A percentile compares a stretch with the other conserved stretches of the same genome.
Conservation (phyloP, 306 rosid genomes). For the Urtica urens region DNA sequence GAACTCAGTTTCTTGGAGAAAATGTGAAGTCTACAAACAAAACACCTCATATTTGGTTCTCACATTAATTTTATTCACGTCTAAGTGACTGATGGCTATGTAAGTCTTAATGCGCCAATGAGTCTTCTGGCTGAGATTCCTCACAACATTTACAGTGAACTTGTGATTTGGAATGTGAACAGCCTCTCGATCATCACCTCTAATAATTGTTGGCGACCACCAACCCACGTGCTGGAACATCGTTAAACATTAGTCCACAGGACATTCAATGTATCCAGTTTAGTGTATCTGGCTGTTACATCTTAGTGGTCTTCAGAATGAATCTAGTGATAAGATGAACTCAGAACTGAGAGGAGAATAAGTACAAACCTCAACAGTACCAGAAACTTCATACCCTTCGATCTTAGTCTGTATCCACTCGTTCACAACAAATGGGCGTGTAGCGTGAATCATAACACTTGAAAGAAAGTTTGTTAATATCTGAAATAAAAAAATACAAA, state of each 20-base stretch:
- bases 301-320: too few relatives aligned
- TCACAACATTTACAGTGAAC: conserved; percentile 90
- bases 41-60: conserved; percentile 28
- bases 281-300: too few relatives aligned
- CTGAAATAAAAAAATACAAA: conserved; percentile 41
- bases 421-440: conserved; percentile 75
- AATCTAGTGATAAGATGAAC: too few relatives aligned
- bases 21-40: conserved; percentile 12
- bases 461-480: conserved; percentile 96
- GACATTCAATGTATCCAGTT: too few relatives aligned
- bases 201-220: conserved; percentile 98
- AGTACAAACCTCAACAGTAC: conserved; percentile 86
- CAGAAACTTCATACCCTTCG: conserved; percentile 97
- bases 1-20: conserved; percentile 13
- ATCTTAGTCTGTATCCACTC: conserved; percentile 99
- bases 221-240: conserved; percentile 88
- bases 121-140: conserved; percentile 89
- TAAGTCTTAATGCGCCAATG: conserved; percentile 98
- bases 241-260: too few relatives aligned
- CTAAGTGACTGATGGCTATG: conserved; percentile 87
- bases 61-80: conserved; percentile 87
- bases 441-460: conserved; percentile 90
- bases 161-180: conserved; percentile 97
- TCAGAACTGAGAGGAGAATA: too few relatives aligned
- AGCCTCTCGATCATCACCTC: conserved; percentile 99